Evolutionary conservation across 2,329 filamentous ascomycete species (phyloP), one percentile per base, ranked within the genome.

Genomic region (Trichoderma sp.): DNA sequence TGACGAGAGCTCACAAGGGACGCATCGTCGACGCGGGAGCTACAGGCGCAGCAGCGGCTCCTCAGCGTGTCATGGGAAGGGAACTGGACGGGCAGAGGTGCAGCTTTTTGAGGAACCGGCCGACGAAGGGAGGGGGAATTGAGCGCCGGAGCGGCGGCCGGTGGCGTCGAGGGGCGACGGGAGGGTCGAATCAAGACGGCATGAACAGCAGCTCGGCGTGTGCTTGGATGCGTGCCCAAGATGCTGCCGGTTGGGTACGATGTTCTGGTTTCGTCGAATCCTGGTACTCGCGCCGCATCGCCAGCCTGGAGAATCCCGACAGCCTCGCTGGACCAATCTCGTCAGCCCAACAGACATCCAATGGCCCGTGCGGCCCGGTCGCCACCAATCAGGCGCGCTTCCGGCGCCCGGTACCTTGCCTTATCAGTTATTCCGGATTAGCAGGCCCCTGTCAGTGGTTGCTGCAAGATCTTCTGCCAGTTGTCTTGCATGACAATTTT

Each of bases 381-480:
- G 21, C 41, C 39, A n/a, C 65, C 65, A 67, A 30, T 65, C 21
- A 67, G 47, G 44, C 21, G 34, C 70, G 72, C 63, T 74, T 74
- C 74, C 74, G 67, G 47, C 26, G 21, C 3, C 19, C 26, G 58
- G 47, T 65, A 69, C 63, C 69, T 69, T 69, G 66, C 66, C 64
- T 67, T 67, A 65, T 67, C 67, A 65, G 73, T 74, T 76, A 74
- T 75, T 75, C 74, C 74, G 74, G 56, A 63, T 63, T 55, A 63
- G 52, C 59, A 51, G 24, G 41, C 47, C 63, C 55, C 47, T 47
- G 63, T 39, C 28, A 58, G 48, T 39, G 34, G 34, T 39, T 39
- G 21, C 63, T 58, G 63, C 63, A 57, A 58, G 65, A 63, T 63
- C 54, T 54, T 66, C 60, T 55, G 55, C 56, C 55, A 54, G 57